Conservation (phyloP, 148 eudicot genomes). For the Rhododendron henanense region DNA sequence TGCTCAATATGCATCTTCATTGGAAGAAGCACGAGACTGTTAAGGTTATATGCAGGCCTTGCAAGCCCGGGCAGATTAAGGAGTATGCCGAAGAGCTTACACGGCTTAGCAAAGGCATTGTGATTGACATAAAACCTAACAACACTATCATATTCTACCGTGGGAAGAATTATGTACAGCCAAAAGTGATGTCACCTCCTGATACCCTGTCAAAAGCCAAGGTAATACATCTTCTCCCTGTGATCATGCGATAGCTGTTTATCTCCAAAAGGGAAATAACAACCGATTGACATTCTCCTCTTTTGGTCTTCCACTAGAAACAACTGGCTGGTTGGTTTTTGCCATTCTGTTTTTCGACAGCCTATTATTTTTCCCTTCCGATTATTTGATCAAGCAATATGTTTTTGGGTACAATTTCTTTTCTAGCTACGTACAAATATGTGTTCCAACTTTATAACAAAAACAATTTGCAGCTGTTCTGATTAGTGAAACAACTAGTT, state of each 20-base stretch:
- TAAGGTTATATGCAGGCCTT: conserved; percentile 89
- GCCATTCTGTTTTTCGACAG: neutral
- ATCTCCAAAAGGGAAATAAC: neutral
- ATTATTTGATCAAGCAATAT: neutral
- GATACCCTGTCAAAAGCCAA: conserved; percentile 86
- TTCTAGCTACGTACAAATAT: neutral
- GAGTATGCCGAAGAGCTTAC: conserved; percentile 87
- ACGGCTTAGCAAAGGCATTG: conserved; percentile 82
- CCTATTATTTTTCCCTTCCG: neutral
- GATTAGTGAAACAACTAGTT: neutral
- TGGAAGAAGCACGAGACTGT: conserved; percentile 98
- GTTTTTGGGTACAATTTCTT: neutral
- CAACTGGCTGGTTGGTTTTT: neutral
- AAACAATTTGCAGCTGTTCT: neutral
- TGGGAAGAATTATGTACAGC: conserved; percentile 90
- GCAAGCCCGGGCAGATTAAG: conserved; percentile 85
- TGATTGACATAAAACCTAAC: conserved; percentile 82
- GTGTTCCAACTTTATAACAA: neutral
- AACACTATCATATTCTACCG: conserved; percentile 84
- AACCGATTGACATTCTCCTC: neutral
- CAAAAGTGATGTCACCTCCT: conserved; percentile 86
- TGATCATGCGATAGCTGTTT: conserved; percentile 2
- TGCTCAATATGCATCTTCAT: conserved; percentile 97
- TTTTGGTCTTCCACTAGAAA: neutral
- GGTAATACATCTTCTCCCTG: conserved; percentile 37